phyloP scores from a whole-genome alignment of 2,329 filamentous ascomycete species.

The Apiospora phragmitis region DNA sequence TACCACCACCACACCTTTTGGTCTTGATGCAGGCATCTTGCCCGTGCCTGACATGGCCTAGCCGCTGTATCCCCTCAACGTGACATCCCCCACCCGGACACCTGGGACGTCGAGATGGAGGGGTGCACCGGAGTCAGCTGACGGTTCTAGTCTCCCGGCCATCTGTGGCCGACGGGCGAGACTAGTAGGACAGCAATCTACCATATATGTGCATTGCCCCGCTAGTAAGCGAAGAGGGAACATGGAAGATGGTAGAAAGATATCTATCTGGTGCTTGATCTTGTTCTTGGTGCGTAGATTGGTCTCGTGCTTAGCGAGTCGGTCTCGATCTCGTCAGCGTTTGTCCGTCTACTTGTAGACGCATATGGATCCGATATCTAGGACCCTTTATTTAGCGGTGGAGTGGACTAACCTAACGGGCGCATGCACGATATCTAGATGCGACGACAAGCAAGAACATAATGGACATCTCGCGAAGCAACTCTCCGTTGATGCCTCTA shows the following conservation, averaged over 20 bases:
- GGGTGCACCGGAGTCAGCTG: neutral
- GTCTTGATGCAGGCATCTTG: neutral
- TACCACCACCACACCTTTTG: neutral
- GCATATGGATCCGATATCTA: neutral
- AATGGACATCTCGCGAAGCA: neutral
- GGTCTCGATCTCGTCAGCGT: neutral
- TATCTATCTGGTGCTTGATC: neutral
- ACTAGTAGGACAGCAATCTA: neutral
- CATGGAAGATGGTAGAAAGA: constrained; percentile 4
- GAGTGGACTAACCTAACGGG: neutral
- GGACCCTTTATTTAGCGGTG: neutral
- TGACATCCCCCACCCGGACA: constrained; percentile 6
- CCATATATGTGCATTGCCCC: constrained; percentile 4
- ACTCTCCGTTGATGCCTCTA: neutral
- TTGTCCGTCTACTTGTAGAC: neutral
- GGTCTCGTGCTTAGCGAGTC: neutral
- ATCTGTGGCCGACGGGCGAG: neutral
- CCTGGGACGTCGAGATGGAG: constrained; percentile 7
- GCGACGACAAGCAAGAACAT: neutral
- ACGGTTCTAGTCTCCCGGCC: neutral
- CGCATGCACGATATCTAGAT: neutral
- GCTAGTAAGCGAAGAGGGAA: neutral
- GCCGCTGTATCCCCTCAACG: neutral
- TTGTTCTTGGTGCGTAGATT: neutral
- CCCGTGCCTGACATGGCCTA: constrained; percentile 8